Conservation (phyloP, 306 rosid genomes). For the Lupinus albus region DNA sequence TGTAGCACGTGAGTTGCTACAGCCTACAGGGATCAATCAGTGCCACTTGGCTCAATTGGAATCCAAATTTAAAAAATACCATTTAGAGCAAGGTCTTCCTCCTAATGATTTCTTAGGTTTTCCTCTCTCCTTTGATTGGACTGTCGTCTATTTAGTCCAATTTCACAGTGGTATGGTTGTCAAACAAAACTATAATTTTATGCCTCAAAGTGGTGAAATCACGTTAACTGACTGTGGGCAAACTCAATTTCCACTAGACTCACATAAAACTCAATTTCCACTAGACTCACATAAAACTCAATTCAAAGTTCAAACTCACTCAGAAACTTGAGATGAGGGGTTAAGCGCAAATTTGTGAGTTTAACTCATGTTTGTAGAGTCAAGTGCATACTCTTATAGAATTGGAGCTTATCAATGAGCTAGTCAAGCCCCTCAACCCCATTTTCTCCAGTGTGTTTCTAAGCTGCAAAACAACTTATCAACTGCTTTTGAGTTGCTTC, state of each 20-base stretch:
- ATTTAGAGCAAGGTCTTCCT: neutral
- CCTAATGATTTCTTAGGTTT: neutral
- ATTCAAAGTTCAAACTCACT: neutral
- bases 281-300: conserved; percentile 5
- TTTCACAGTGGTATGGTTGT: neutral
- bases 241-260: neutral
- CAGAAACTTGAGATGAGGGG: neutral
- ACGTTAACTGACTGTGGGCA: neutral
- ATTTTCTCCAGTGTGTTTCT: neutral
- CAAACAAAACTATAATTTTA: neutral
- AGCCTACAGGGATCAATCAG: conserved; percentile 21
- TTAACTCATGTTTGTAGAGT: neutral
- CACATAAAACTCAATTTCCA: neutral
- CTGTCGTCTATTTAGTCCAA: conserved; percentile 19
- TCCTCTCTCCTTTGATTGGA: conserved; percentile 22
- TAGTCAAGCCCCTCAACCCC: neutral
- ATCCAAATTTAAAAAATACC: neutral
- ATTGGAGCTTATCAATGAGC: conserved; percentile 12
- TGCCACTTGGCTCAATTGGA: neutral
- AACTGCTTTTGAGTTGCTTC: neutral
- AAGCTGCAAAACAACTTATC: conserved; percentile 7
- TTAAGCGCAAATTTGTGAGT: neutral
- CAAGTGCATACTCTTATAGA: neutral
- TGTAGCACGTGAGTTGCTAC: conserved; percentile 7
- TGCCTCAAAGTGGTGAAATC: neutral